A percentile compares a stretch with the other conserved stretches of the same genome.
phyloP scores from a whole-genome alignment of 495 filamentous ascomycete genomes.

The Xylaria sp. region DNA sequence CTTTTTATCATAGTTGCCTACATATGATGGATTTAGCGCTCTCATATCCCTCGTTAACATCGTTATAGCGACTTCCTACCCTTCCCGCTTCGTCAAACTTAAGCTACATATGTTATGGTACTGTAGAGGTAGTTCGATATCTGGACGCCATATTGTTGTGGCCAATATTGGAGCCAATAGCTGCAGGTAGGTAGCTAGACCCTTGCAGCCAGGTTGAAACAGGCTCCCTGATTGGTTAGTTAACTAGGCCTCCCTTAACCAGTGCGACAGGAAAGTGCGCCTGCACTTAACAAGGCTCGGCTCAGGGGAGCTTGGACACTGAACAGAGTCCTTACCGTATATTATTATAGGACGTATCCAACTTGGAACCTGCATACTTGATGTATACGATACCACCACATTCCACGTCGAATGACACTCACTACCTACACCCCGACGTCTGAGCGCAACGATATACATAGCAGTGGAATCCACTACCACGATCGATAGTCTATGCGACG shows the following conservation, averaged over 20 bases:
- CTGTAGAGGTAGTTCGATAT: neutral
- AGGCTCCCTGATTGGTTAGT: constrained; percentile 3
- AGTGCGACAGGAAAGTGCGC: neutral
- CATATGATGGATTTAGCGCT: neutral
- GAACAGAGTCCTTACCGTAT: neutral
- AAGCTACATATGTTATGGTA: neutral
- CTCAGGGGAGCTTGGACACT: neutral
- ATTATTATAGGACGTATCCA: too few species aligned
- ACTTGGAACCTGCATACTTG: neutral
- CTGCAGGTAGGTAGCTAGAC: neutral
- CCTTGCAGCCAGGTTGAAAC: neutral
- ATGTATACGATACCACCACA: neutral
- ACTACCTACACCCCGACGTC: neutral
- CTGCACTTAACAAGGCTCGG: neutral
- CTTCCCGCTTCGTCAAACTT: neutral
- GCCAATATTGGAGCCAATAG: too few species aligned
- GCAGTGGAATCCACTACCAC: neutral
- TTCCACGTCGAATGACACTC: constrained; percentile 2
- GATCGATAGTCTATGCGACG: neutral
- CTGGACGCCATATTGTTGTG: neutral
- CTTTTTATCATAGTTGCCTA: neutral
- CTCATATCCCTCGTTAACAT: neutral
- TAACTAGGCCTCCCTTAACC: neutral
- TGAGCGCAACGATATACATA: neutral
- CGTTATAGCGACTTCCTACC: neutral